phyloP scores from a whole-genome alignment of 257 asterid species.

The Solanum acaule region DNA sequence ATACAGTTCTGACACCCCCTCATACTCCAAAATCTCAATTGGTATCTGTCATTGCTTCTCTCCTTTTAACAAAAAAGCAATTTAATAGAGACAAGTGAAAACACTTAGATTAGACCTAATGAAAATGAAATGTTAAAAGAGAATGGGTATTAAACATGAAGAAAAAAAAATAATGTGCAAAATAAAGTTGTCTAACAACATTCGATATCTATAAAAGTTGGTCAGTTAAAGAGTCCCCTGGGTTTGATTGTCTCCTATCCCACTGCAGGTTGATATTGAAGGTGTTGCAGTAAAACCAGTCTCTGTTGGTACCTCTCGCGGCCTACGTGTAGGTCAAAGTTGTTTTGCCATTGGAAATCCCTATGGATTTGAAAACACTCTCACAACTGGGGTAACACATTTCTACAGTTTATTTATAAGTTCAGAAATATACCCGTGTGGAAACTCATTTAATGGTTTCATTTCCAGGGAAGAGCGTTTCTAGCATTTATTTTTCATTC shows the following conservation, averaged over 20 bases:
- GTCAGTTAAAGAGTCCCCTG: neutral
- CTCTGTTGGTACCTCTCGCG: constrained; percentile 50
- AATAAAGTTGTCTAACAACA: neutral
- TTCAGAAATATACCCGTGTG: neutral
- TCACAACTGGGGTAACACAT: constrained; percentile 74
- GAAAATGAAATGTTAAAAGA: neutral
- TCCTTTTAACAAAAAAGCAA: neutral
- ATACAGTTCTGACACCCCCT: neutral
- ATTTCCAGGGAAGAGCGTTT: neutral
- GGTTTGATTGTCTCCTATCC: neutral
- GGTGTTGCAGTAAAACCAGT: constrained; percentile 60
- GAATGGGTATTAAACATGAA: neutral
- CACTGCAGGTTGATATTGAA: constrained; percentile 50
- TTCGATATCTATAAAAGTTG: neutral
- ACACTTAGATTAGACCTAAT: neutral
- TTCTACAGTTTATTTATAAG: neutral
- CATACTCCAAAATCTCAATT: neutral
- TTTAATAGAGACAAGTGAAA: neutral
- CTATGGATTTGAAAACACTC: constrained; percentile 72
- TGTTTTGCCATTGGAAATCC: constrained; percentile 92
- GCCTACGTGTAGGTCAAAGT: constrained; percentile 73
- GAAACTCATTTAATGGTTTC: neutral
- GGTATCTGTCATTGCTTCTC: neutral
- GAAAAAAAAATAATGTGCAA: neutral
- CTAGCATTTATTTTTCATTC: neutral